These are phyloP conservation scores for Suillus hirtellus DNA, from an alignment of 768 basidiomycete species.

Conservation along the genomic window DNA sequence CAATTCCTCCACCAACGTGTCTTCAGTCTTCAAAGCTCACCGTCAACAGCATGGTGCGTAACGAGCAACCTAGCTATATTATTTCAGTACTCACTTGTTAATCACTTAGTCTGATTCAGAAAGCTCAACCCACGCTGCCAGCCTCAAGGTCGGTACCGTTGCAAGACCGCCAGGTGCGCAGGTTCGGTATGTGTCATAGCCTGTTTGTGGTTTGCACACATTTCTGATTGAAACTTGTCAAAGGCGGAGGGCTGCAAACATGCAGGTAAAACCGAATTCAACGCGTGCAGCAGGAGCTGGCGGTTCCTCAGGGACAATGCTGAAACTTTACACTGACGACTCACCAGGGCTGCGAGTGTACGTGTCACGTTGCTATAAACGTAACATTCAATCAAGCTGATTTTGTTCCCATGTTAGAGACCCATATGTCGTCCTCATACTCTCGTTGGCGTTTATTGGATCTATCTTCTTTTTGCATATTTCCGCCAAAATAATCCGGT, in stretches of 20 bases:
- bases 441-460: slow-evolving; percentile 94
- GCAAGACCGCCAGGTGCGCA: slow-evolving; percentile 79
- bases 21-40: not conserved
- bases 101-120: slow-evolving; percentile 76
- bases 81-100: not conserved
- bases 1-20: slow-evolving; percentile 2
- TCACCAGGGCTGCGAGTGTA: slow-evolving; percentile 97
- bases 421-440: slow-evolving; percentile 94
- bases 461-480: slow-evolving; percentile 99
- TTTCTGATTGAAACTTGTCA: not conserved
- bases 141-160: slow-evolving; percentile 47
- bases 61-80: slow-evolving; percentile 5
- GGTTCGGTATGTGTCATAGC: slow-evolving; percentile 59
- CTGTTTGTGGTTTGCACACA: slow-evolving; percentile 6
- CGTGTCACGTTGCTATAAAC: slow-evolving; percentile 36
- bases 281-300: slow-evolving; percentile 91
- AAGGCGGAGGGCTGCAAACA: slow-evolving; percentile 73
- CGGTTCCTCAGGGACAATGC: slow-evolving; percentile 97
- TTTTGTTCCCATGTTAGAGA: slow-evolving; percentile 52
- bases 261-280: slow-evolving; percentile 79
- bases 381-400: slow-evolving; percentile 12
- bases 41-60: slow-evolving; percentile 8
- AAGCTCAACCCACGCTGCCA: slow-evolving; percentile 45
- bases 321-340: slow-evolving; percentile 98
- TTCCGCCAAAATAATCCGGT: slow-evolving; percentile 89